Percentiles rank a stretch among this genome's conserved stretches.
Evolutionary conservation across 495 filamentous ascomycete species (phyloP).

Genomic region (Aspergillus wentii): DNA sequence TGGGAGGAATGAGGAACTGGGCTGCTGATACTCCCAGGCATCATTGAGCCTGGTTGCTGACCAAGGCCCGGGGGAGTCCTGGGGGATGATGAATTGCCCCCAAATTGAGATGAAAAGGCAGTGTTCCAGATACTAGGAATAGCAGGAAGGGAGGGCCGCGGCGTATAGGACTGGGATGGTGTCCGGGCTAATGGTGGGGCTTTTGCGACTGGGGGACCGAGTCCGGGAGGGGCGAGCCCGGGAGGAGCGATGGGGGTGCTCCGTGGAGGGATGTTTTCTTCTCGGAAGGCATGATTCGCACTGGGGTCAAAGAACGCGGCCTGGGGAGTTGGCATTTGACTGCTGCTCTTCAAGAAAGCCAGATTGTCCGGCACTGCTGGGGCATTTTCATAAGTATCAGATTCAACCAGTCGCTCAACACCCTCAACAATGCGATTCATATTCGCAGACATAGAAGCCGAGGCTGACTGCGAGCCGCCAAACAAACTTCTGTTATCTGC

Average conservation of each 20-base stretch:
- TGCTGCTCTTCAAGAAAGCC: conserved; percentile 14
- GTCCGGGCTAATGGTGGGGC: conserved; percentile 16
- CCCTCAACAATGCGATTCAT: conserved; percentile 62
- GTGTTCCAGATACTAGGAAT: conserved; percentile 47
- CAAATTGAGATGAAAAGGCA: conserved; percentile 25
- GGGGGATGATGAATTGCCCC: conserved; percentile 25
- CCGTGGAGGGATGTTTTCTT: conserved; percentile 18
- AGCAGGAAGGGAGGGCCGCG: conserved; percentile 28
- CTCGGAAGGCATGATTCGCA: conserved; percentile 16
- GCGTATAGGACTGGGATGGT: conserved; percentile 32
- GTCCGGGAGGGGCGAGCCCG: conserved; percentile 29
- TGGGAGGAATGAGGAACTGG: conserved; percentile 20
- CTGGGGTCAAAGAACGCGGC: conserved; percentile 19
- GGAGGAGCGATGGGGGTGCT: conserved; percentile 32
- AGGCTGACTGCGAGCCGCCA: conserved; percentile 42
- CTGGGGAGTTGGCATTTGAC: conserved; percentile 24
- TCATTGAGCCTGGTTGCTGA: conserved; percentile 15
- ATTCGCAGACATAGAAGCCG: conserved; percentile 41
- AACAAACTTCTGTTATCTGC: conserved; percentile 34
- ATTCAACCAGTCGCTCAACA: conserved; percentile 54
- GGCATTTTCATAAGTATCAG: conserved; percentile 43
- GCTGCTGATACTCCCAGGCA: conserved; percentile 10
- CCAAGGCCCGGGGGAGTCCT: conserved; percentile 32
- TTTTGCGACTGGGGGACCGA: conserved; percentile 15
- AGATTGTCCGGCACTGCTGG: conserved; percentile 24